Conservation (phyloP, 768 basidiomycete genomes). For the Rhodocollybia butyracea region DNA sequence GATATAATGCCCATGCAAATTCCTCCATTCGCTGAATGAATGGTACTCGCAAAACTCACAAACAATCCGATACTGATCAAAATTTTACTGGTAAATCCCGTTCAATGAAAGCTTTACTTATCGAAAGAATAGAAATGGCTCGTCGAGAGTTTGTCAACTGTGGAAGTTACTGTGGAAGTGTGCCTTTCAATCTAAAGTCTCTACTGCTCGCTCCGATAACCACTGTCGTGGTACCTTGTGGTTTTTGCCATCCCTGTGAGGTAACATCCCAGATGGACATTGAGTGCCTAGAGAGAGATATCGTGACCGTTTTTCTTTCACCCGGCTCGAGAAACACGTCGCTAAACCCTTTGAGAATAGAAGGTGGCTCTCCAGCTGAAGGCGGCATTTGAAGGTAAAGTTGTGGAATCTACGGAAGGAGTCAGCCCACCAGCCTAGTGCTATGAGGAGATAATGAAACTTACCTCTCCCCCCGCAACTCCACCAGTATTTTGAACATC, state of each 20-base stretch:
- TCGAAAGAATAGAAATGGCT: too few species aligned
- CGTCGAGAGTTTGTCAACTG: too few species aligned
- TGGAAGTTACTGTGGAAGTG: background rate
- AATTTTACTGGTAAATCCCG: too few species aligned
- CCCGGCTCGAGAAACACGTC: slow-evolving; percentile 50
- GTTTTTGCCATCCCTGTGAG: slow-evolving; percentile 72
- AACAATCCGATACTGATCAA: too few species aligned
- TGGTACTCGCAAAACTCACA: too few species aligned
- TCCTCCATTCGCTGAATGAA: too few species aligned
- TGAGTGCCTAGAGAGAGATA: slow-evolving; percentile 66
- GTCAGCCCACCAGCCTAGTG: background rate
- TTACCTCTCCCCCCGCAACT: slow-evolving; percentile 60
- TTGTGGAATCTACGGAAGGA: slow-evolving; percentile 55
- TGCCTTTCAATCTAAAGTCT: slow-evolving; percentile 49
- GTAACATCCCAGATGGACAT: slow-evolving; percentile 74
- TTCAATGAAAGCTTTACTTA: too few species aligned
- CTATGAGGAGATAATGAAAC: slow-evolving; percentile 12
- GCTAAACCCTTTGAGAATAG: slow-evolving; percentile 67
- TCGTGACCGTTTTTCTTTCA: slow-evolving; percentile 41
- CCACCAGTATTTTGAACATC: slow-evolving; percentile 62
- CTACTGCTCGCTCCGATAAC: slow-evolving; percentile 70
- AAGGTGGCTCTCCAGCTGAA: slow-evolving; percentile 67
- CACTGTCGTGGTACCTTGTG: slow-evolving; percentile 58
- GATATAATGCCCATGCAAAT: too few species aligned
- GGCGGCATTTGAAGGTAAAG: slow-evolving; percentile 69